Evolutionary conservation across 805 yeast genomes (phyloP).

Genomic region (Kockiozyma suomiensis): DNA sequence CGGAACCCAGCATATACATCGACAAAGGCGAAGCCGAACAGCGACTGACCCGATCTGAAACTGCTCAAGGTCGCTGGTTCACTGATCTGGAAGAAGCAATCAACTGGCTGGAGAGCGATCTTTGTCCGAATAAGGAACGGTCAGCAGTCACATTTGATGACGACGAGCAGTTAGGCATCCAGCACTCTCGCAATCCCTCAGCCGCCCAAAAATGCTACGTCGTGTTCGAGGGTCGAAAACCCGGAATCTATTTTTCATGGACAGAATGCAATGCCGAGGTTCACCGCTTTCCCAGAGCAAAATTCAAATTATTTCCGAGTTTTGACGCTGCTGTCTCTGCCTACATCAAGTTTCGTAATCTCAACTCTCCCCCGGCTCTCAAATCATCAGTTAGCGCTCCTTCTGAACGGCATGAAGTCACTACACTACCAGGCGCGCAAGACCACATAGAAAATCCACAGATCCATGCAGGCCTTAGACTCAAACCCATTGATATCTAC

Average conservation of each 20-base stretch:
- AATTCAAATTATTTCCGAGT: conserved; percentile 53
- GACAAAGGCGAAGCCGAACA: not conserved
- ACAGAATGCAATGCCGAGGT: conserved; percentile 50
- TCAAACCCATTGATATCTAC: conserved; percentile 46
- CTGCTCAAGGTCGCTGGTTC: not conserved
- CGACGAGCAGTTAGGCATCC: not conserved
- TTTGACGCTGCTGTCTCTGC: conserved; percentile 51
- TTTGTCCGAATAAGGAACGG: not conserved
- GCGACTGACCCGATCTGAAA: not conserved
- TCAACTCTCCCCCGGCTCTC: not conserved
- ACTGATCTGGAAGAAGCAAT: not conserved
- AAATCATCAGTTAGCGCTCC: not conserved
- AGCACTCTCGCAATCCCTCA: not conserved
- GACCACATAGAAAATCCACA: not conserved
- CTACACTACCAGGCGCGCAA: not conserved
- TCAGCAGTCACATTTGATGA: not conserved
- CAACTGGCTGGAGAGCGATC: not conserved
- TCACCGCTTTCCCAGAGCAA: conserved; percentile 47
- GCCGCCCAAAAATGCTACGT: conserved; percentile 48
- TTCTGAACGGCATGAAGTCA: not conserved
- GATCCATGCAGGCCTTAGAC: not conserved
- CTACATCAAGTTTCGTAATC: not conserved
- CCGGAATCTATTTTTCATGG: conserved; percentile 69
- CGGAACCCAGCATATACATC: conserved; percentile 5
- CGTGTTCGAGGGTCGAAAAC: conserved; percentile 54